A percentile compares a stretch with the other conserved stretches of the same genome.
Conservation (phyloP, 164 flowering plant genomes). For the Stephania cephalantha region DNA sequence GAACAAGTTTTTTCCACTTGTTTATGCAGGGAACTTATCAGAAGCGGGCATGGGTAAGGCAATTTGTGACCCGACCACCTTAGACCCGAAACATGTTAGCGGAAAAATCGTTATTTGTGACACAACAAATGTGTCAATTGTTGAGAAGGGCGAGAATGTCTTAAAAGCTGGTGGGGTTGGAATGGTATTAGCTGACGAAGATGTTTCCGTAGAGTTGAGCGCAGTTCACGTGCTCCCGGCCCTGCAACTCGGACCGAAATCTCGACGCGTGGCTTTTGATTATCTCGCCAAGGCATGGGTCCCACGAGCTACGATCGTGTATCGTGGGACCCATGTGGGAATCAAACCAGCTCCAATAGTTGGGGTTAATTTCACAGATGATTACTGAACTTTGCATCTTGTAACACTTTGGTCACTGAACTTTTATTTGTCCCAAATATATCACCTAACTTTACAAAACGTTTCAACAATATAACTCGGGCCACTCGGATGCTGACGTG, state of each 20-base stretch:
- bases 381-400: too few relatives aligned
- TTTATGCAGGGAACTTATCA: conserved; percentile 24
- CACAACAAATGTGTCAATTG: conserved; percentile 21
- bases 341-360: conserved; percentile 44
- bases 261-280: conserved; percentile 11
- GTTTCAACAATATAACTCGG: too few relatives aligned
- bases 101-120: conserved; percentile 54
- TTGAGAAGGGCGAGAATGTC: conserved; percentile 28
- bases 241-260: conserved; percentile 23
- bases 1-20: conserved; percentile 20
- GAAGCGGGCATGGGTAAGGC: background rate
- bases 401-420: too few relatives aligned
- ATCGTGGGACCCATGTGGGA: conserved; percentile 35
- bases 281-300: conserved; percentile 14
- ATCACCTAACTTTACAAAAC: too few relatives aligned
- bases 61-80: conserved; percentile 26
- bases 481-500: too few relatives aligned
- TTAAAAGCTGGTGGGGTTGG: conserved; percentile 47
- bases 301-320: conserved; percentile 27
- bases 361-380: too few relatives aligned
- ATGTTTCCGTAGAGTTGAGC: conserved; percentile 27
- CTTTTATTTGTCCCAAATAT: too few relatives aligned
- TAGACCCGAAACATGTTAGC: conserved; percentile 26
- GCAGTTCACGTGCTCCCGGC: conserved; percentile 44
- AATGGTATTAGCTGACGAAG: conserved; percentile 31